Conservation (phyloP, 2,329 filamentous ascomycete genomes). For the Dactylellina leptospora region DNA sequence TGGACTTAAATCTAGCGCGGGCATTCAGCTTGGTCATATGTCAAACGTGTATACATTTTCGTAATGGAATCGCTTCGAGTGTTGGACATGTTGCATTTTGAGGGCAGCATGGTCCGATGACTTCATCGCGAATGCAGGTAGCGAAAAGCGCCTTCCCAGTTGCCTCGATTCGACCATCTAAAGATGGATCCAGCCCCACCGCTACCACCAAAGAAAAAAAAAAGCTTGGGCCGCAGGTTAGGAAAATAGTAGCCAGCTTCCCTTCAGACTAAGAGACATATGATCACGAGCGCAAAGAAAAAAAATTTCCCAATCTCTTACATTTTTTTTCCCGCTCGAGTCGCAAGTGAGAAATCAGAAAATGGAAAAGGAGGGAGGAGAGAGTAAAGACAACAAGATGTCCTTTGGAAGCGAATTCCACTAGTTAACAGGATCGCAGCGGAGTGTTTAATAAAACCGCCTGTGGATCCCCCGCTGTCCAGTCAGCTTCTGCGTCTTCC, state of each 20-base stretch:
- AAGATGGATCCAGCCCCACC: no score
- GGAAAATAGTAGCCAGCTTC: constrained; percentile 1
- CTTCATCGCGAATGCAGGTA: constrained; percentile 17
- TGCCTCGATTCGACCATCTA: no score
- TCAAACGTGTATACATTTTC: neutral
- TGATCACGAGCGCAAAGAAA: constrained; percentile 41
- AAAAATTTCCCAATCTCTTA: neutral
- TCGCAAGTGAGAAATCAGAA: no score
- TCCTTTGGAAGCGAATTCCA: neutral
- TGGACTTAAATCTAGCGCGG: neutral
- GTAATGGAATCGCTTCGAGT: neutral
- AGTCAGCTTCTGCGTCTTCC: neutral
- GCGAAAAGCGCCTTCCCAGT: constrained; percentile 32
- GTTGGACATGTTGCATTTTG: constrained; percentile 17
- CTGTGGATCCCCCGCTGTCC: neutral
- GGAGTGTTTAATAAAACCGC: neutral
- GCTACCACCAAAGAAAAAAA: constrained; percentile 21
- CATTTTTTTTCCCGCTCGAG: no score
- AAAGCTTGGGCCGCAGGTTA: constrained; percentile 23
- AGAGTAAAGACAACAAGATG: constrained; percentile 8
- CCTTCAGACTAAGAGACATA: constrained; percentile 14
- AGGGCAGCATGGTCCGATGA: constrained; percentile 19
- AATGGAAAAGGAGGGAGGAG: neutral
- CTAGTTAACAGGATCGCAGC: neutral
- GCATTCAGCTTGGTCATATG: neutral